Evolutionary conservation across 2,329 filamentous ascomycete genomes (phyloP).

Genomic region (Sclerotinia subarctica): DNA sequence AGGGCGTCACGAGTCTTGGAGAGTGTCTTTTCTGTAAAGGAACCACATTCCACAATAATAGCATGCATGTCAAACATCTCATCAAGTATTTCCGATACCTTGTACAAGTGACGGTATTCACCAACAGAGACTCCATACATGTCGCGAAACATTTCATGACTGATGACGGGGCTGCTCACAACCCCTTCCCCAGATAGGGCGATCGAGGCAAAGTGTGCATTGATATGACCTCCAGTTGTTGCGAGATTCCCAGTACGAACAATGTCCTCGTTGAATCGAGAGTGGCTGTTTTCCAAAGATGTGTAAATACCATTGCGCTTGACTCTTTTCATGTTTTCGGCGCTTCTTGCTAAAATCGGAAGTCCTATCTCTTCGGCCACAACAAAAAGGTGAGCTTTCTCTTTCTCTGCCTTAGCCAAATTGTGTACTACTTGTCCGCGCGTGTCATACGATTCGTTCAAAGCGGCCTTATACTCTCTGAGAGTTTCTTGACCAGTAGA

Average conservation of each 20-base stretch:
- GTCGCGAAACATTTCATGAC: neutral
- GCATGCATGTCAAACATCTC: slow-evolving; percentile 13
- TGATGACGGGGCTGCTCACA: neutral
- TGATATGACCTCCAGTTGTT: slow-evolving; percentile 1
- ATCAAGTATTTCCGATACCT: neutral
- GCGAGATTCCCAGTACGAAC: neutral
- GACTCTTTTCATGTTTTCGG: neutral
- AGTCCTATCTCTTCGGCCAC: neutral
- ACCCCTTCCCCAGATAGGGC: neutral
- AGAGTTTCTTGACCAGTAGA: neutral
- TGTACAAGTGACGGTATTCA: neutral
- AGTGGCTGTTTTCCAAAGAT: neutral
- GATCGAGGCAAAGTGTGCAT: neutral
- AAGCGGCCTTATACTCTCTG: neutral
- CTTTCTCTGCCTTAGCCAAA: neutral
- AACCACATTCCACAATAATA: neutral
- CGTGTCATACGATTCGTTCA: neutral
- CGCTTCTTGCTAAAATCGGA: neutral
- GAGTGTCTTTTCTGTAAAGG: slow-evolving; percentile 1
- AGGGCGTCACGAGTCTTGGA: neutral
- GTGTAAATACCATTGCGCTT: neutral
- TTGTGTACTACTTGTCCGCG: neutral
- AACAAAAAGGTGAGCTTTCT: neutral
- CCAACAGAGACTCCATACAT: slow-evolving; percentile 13
- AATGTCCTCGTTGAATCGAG: neutral